Evolutionary conservation across 1,284 basidiomycete genomes (phyloP).

Genomic region (Boletellus deceptivus): DNA sequence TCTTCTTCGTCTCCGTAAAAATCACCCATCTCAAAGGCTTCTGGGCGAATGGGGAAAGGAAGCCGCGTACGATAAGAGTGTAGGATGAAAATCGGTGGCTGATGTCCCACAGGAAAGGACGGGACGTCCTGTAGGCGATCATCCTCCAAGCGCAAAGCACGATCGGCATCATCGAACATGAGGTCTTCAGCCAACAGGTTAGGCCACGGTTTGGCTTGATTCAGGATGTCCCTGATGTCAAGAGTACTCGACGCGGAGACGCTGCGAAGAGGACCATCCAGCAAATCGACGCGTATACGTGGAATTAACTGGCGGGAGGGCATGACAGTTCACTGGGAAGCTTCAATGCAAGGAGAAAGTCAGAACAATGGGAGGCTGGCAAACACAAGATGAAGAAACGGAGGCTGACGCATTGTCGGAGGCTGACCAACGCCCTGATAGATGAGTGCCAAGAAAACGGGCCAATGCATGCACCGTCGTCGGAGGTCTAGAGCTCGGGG

Average conservation of each 20-base stretch:
- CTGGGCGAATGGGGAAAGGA: constrained; percentile 24
- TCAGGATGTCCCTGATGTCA: constrained; percentile 28
- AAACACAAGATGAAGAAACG: neutral
- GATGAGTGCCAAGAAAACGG: neutral
- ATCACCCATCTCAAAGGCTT: constrained; percentile 25
- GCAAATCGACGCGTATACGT: constrained; percentile 23
- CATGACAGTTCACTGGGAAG: constrained; percentile 14
- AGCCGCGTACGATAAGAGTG: constrained; percentile 28
- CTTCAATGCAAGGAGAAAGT: constrained; percentile 9
- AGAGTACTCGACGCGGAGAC: constrained; percentile 28
- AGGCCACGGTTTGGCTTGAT: constrained; percentile 15
- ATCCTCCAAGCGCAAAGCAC: constrained; percentile 14
- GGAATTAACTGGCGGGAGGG: constrained; percentile 17
- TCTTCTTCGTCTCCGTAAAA: constrained; percentile 18
- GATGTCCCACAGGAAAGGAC: constrained; percentile 24
- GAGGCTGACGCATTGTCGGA: constrained; percentile 27
- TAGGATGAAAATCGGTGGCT: constrained; percentile 27
- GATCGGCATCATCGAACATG: constrained; percentile 6
- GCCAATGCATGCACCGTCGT: neutral
- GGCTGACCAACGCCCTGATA: constrained; percentile 22
- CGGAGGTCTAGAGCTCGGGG: neutral
- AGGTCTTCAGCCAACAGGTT: constrained; percentile 22
- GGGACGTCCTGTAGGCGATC: constrained; percentile 15
- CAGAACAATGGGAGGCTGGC: constrained; percentile 11
- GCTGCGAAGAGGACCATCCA: constrained; percentile 12